These are phyloP conservation scores for Nigrospora osmanthi DNA, from an alignment of 2,329 filamentous ascomycete species.

Conservation along the genomic window DNA sequence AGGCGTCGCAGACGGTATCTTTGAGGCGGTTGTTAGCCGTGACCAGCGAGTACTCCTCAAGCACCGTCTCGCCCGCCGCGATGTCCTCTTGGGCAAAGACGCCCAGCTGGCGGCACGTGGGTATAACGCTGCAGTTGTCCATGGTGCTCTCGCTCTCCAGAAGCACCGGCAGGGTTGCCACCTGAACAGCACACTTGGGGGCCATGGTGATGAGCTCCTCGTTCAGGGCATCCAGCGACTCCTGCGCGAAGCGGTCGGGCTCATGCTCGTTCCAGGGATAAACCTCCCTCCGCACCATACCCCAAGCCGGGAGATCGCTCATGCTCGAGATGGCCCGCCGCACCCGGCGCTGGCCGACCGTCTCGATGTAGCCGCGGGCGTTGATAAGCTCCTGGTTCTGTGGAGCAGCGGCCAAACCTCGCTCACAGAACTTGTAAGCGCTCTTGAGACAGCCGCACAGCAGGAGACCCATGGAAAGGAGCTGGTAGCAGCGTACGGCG, in stretches of 20 bases:
- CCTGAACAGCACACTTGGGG: constrained; percentile 73
- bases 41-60: constrained; percentile 77
- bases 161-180: constrained; percentile 68
- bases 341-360: constrained; percentile 40
- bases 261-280: constrained; percentile 63
- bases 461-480: constrained; percentile 49
- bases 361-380: constrained; percentile 44
- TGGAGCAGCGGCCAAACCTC: constrained; percentile 49
- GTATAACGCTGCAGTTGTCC: constrained; percentile 39
- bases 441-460: constrained; percentile 63
- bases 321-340: constrained; percentile 38
- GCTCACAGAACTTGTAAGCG: constrained; percentile 56
- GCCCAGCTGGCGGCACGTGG: constrained; percentile 70
- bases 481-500: constrained; percentile 51
- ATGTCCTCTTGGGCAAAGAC: constrained; percentile 85
- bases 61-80: constrained; percentile 63
- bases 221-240: constrained; percentile 68
- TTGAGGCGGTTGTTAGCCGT: constrained; percentile 86
- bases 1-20: constrained; percentile 84
- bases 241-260: constrained; percentile 61
- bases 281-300: constrained; percentile 61
- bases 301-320: constrained; percentile 58
- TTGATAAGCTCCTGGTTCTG: constrained; percentile 47
- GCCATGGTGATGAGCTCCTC: constrained; percentile 59
- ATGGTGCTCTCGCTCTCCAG: constrained; percentile 45